Evolutionary conservation across 2,329 filamentous ascomycete genomes (phyloP).

Genomic region (Fusarium marasasianum): DNA sequence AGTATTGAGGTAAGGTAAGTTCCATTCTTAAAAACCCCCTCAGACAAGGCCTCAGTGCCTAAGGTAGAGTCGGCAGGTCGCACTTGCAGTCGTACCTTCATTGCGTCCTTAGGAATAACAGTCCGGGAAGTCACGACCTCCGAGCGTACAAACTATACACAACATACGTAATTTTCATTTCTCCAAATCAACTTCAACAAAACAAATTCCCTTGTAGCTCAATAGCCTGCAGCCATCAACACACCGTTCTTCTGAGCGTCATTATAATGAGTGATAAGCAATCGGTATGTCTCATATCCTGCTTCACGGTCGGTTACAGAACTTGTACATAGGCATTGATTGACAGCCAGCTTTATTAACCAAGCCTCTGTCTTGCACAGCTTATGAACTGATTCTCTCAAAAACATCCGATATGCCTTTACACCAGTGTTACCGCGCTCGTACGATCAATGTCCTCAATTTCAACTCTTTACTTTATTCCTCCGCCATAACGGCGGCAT

Average conservation of each 20-base stretch:
- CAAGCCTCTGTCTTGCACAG: neutral
- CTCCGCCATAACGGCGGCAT: neutral
- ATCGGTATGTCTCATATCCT: neutral
- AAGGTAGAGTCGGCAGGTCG: neutral
- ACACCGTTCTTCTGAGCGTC: neutral
- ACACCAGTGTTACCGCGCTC: conserved; percentile 28
- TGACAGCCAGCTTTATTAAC: neutral
- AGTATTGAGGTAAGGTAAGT: neutral
- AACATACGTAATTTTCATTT: neutral
- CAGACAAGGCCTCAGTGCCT: neutral
- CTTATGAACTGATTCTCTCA: neutral
- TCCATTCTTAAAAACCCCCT: neutral
- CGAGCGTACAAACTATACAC: conserved; percentile 10
- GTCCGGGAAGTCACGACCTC: conserved; percentile 15
- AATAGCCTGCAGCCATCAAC: neutral
- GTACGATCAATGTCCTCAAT: conserved; percentile 10
- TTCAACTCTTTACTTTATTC: neutral
- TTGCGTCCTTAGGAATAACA: neutral
- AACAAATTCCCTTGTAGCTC: neutral
- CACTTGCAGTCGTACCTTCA: conserved; percentile 1
- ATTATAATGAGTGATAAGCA: neutral
- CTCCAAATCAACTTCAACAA: neutral
- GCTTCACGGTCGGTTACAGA: neutral
- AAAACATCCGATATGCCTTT: conserved; percentile 5
- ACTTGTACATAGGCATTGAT: neutral